A percentile compares a stretch with the other conserved stretches of the same genome.
Conservation (phyloP, 352 stramenopile species). For the Phytophthora agathidicida region DNA sequence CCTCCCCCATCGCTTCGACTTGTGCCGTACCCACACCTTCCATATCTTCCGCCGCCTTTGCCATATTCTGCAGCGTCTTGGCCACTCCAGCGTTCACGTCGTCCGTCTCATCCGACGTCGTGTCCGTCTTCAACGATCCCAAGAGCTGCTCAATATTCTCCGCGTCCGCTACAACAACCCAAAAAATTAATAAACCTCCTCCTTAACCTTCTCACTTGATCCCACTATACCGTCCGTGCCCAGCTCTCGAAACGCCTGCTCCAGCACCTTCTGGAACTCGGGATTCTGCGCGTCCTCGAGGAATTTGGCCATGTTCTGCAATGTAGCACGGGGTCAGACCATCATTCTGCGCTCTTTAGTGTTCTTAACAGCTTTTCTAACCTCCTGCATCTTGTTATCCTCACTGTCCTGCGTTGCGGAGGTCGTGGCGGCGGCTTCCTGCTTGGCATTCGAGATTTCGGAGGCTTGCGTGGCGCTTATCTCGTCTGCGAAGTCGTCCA, state of each 20-base stretch:
- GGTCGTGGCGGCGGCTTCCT: conserved; percentile 60
- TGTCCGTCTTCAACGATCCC: conserved; percentile 57
- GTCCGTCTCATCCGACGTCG: conserved; percentile 55
- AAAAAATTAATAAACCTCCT: conserved; percentile 3
- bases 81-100: conserved; percentile 83
- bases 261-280: conserved; percentile 86
- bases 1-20: conserved; percentile 91
- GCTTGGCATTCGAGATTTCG: conserved; percentile 44
- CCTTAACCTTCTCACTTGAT: not conserved
- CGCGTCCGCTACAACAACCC: conserved; percentile 43
- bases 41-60: conserved; percentile 88
- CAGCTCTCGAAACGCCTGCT: conserved; percentile 89
- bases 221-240: conserved; percentile 56
- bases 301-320: conserved; percentile 86
- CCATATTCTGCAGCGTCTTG: conserved; percentile 91
- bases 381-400: conserved; percentile 71
- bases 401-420: conserved; percentile 54
- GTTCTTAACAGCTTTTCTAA: conserved; percentile 22
- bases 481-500: conserved; percentile 86
- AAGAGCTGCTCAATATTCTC: conserved; percentile 78
- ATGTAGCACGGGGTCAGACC: conserved; percentile 9
- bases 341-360: not conserved
- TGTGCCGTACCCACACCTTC: conserved; percentile 82
- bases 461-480: conserved; percentile 33
- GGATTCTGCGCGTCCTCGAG: conserved; percentile 87